phyloP scores from a whole-genome alignment of 306 rosid species.

The Fragaria nilgerrensis region DNA sequence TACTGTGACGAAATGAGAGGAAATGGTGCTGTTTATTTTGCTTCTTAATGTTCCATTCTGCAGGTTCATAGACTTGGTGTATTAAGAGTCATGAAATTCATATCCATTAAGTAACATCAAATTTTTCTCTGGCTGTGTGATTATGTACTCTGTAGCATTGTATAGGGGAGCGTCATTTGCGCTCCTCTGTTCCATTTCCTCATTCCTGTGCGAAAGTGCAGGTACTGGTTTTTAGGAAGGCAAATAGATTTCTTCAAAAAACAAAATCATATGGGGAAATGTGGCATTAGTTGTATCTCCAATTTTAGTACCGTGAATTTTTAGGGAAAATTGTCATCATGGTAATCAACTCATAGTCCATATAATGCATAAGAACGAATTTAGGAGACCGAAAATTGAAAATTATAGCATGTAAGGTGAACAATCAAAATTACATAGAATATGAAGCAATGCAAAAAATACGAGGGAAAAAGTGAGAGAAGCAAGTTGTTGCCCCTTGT shows the following conservation, averaged over 20 bases:
- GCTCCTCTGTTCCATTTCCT: constrained; percentile 3
- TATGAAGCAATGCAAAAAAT: neutral
- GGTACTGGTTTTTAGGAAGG: neutral
- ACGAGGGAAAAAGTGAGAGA: neutral
- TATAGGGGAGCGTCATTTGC: neutral
- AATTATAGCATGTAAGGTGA: neutral
- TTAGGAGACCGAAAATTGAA: neutral
- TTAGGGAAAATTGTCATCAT: neutral
- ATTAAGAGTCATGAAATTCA: neutral
- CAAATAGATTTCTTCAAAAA: neutral
- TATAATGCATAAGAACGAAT: neutral
- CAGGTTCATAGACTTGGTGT: neutral
- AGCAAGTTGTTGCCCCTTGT: neutral
- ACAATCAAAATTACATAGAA: neutral
- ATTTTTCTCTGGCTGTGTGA: neutral
- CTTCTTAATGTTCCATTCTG: neutral
- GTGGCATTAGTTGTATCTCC: neutral
- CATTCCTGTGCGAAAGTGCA: neutral
- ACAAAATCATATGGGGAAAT: neutral
- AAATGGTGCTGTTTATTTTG: neutral
- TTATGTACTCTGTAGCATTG: neutral
- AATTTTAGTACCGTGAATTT: neutral
- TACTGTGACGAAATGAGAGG: neutral
- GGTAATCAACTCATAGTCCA: neutral
- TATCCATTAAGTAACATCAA: neutral